Percentiles rank a stretch among this genome's conserved stretches.
phyloP scores from a whole-genome alignment of 2,329 filamentous ascomycete genomes.

The Aspergillus texensis region DNA sequence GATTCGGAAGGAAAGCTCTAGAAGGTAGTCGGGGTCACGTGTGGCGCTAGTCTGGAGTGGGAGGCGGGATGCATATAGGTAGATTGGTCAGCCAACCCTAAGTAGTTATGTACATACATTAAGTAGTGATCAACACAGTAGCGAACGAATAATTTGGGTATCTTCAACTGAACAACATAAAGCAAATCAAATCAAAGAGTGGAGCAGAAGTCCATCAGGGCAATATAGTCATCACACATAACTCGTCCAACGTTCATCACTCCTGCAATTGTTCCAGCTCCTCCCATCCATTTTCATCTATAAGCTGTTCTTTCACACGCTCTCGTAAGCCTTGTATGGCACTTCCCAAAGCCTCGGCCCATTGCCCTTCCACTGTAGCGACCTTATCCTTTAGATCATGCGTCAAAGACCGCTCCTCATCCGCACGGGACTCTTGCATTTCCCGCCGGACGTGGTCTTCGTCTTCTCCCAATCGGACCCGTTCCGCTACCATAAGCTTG shows the following conservation, averaged over 20 bases:
- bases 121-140: background rate
- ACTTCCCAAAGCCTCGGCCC: conserved; percentile 82
- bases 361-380: conserved; percentile 84
- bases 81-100: background rate
- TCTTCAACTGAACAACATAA: conserved; percentile 11
- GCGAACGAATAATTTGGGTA: conserved; percentile 15
- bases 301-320: conserved; percentile 71
- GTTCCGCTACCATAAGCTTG: conserved; percentile 68
- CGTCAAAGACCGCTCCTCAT: conserved; percentile 72
- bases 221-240: conserved; percentile 6
- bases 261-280: conserved; percentile 64
- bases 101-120: background rate
- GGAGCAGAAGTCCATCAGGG: conserved; percentile 9
- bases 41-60: background rate
- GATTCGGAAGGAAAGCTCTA: conserved; percentile 43
- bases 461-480: conserved; percentile 49
- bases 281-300: conserved; percentile 85
- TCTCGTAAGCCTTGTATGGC: conserved; percentile 73
- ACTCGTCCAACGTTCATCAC: background rate
- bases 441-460: conserved; percentile 49
- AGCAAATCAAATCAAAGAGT: conserved; percentile 24
- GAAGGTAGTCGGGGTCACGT: conserved; percentile 32
- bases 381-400: conserved; percentile 93
- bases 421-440: conserved; percentile 61
- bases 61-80: background rate